Evolutionary conservation across 2,329 filamentous ascomycete species (phyloP), one percentile per base, ranked within the genome.

Genomic region (Karstenula rhodostoma): DNA sequence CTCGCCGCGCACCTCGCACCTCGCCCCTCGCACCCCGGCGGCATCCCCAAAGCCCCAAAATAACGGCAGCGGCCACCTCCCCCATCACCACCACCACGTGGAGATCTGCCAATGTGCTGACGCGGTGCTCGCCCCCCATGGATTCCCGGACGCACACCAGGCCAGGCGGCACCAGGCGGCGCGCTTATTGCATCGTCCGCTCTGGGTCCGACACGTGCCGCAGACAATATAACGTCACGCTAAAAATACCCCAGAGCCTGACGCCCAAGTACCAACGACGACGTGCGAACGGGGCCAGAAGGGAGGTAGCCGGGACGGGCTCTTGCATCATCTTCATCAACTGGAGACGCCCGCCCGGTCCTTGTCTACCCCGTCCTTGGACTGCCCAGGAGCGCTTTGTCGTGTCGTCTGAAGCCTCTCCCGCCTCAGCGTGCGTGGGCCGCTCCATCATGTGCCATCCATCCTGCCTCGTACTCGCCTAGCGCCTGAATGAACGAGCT

Each of bases 151-250:
- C 60, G 61, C 49, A 61, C 59, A 63, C 4, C 4, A 63, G 70
- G 61, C 67, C 70, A 72, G 65, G 27, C 4, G 4, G 8, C 4
- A 29, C 27, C 4, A 29, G 8, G 27, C 27, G 27, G 4, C 27
- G 27, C 27, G 27, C 27, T 29, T 42, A 69, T 72, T 64, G 55
- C 68, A 67, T 68, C 64, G 61, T 67, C 64, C 70, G 62, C 55
- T 61, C 69, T 72, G 57, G 53, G 66, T 57, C 56, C 44, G 62
- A 74, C 73, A 75, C 69, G 73, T 77, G 73, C 73, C 69, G 69
- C 67, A 74, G 59, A 68, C 73, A 73, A 75, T 75, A 76, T 71
- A 68, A 60, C 52, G 32, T 44, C 50, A 44, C 43, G 53, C 70
- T 76, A 76, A 71, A 69, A 71, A 71, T 75, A 76, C 52, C 54